These are phyloP conservation scores for Globisporangium cederbergense DNA, from an alignment of 352 stramenopile species.

Conservation along the genomic window DNA sequence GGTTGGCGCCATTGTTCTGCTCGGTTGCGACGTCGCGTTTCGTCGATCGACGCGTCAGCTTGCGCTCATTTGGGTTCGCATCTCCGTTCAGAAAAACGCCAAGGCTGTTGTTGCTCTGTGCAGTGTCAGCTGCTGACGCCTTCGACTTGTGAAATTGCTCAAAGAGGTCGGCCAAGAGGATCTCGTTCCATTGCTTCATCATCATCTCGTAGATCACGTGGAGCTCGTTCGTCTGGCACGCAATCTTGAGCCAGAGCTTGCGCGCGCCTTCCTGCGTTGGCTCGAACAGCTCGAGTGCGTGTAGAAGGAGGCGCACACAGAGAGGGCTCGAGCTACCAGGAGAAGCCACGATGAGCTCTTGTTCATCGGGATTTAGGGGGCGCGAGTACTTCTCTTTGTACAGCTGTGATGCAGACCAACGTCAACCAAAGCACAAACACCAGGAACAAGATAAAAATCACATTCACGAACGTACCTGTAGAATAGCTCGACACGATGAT, in stretches of 20 bases:
- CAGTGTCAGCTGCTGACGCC: constrained; percentile 4
- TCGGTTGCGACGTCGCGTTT: constrained; percentile 8
- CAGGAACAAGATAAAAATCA: neutral
- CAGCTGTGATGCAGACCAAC: constrained; percentile 17
- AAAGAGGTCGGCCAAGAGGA: constrained; percentile 57
- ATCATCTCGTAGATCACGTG: constrained; percentile 58
- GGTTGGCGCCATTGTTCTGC: neutral
- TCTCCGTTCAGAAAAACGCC: neutral
- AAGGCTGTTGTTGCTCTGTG: neutral
- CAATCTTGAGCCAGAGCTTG: constrained; percentile 43
- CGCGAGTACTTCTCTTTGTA: constrained; percentile 29
- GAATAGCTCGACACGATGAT: constrained; percentile 48
- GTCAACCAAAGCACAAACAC: neutral
- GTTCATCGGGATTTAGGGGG: constrained; percentile 33
- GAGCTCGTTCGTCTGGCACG: constrained; percentile 35
- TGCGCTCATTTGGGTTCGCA: constrained; percentile 1
- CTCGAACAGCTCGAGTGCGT: constrained; percentile 54
- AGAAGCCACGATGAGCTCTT: constrained; percentile 37
- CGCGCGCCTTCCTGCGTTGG: constrained; percentile 22
- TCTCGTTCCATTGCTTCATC: constrained; percentile 74
- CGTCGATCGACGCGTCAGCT: constrained; percentile 9
- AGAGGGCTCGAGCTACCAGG: constrained; percentile 67
- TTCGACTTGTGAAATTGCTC: constrained; percentile 33
- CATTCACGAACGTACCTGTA: constrained; percentile 31
- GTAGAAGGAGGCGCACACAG: constrained; percentile 60